Evolutionary conservation across 2,329 filamentous ascomycete species (phyloP).

Genomic region (Cephalotrichum gorgonifer): DNA sequence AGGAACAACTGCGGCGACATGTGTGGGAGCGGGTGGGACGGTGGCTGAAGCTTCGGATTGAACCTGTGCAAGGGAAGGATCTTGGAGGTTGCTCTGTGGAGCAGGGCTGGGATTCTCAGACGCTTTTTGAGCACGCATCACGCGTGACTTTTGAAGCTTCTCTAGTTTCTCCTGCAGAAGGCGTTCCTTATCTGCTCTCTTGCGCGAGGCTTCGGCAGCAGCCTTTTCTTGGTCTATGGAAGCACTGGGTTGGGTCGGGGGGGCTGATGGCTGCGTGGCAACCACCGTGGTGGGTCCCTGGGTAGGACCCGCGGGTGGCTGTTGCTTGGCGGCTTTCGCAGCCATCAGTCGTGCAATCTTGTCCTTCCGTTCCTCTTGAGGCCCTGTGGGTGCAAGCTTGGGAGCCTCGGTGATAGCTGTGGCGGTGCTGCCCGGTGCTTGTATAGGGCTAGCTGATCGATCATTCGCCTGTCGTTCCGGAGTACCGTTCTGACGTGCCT

Average conservation of each 20-base stretch:
- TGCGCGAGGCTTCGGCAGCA: slow-evolving; percentile 1
- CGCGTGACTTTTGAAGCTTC: slow-evolving; percentile 52
- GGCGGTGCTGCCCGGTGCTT: neutral
- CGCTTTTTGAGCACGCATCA: slow-evolving; percentile 27
- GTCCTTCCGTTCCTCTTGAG: slow-evolving; percentile 58
- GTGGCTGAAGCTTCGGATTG: neutral
- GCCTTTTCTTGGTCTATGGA: neutral
- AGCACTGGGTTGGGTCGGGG: no score
- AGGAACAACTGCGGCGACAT: neutral
- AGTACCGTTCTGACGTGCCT: neutral
- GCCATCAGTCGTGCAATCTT: slow-evolving; percentile 67
- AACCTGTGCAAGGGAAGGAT: neutral
- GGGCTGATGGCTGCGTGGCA: neutral
- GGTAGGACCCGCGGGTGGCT: slow-evolving; percentile 9
- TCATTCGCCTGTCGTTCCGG: neutral
- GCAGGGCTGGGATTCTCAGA: slow-evolving; percentile 12
- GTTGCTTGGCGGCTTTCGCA: slow-evolving; percentile 52
- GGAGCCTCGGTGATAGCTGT: neutral
- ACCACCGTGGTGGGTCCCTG: neutral
- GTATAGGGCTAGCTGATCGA: neutral
- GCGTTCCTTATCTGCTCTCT: slow-evolving; percentile 57
- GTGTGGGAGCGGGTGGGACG: neutral
- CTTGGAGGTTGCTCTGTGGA: neutral
- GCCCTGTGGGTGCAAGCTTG: neutral
- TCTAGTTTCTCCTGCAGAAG: slow-evolving; percentile 71